Conservation (phyloP, 805 yeast species). For the Yarrowia alimentaria region DNA sequence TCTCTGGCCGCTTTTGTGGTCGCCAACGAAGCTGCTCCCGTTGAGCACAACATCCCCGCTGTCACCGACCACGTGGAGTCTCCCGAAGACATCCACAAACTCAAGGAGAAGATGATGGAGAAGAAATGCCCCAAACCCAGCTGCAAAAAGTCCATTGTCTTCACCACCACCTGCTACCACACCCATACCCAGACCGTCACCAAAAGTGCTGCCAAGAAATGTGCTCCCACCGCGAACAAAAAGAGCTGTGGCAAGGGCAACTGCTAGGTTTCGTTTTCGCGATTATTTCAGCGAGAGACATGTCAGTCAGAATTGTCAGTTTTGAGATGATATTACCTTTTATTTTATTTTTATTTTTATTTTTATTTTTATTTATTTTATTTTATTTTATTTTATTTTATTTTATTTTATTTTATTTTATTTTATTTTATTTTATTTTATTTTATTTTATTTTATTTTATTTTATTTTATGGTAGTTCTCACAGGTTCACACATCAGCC, state of each 20-base stretch:
- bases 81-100: conserved; percentile 16
- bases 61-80: conserved; percentile 1
- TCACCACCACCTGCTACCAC: conserved; percentile 14
- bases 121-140: conserved; percentile 10
- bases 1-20: conserved; percentile 18
- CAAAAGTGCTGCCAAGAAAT: neutral
- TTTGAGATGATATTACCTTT: too few relatives aligned
- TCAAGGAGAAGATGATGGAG: conserved; percentile 3
- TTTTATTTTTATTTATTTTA: too few relatives aligned
- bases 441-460: too few relatives aligned
- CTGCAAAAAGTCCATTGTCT: neutral
- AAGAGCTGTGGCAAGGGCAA: conserved; percentile 8
- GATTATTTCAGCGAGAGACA: too few relatives aligned
- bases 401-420: too few relatives aligned
- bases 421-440: too few relatives aligned
- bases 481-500: too few relatives aligned
- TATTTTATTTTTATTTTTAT: too few relatives aligned
- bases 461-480: too few relatives aligned
- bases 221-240: conserved; percentile 13
- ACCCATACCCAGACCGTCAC: conserved; percentile 6
- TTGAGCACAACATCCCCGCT: neutral
- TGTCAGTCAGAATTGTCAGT: too few relatives aligned
- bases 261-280: too few relatives aligned
- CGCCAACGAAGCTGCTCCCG: conserved; percentile 17
- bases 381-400: too few relatives aligned